phyloP scores from a whole-genome alignment of 2,329 filamentous ascomycete species.

The Claviceps sp. region DNA sequence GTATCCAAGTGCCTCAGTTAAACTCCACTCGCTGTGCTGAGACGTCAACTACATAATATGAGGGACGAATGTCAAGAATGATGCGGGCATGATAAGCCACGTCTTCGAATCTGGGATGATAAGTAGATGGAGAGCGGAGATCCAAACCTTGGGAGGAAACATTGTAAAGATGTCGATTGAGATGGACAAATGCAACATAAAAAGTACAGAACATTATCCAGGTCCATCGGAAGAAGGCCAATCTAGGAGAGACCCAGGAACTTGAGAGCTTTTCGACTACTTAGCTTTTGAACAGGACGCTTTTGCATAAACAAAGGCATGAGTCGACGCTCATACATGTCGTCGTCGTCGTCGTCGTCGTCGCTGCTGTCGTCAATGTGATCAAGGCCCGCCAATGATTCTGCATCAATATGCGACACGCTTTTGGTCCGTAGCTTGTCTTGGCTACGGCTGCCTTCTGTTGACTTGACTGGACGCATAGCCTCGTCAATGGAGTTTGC shows the following conservation, averaged over 20 bases:
- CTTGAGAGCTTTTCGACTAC: constrained; percentile 38
- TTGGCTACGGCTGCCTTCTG: constrained; percentile 16
- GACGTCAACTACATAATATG: too few relatives aligned
- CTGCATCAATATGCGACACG: constrained; percentile 12
- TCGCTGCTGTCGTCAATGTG: constrained; percentile 27
- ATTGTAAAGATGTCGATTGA: too few relatives aligned
- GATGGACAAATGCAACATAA: too few relatives aligned
- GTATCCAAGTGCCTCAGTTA: too few relatives aligned
- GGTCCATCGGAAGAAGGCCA: neutral
- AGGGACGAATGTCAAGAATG: too few relatives aligned
- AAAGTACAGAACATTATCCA: too few relatives aligned
- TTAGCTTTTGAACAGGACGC: constrained; percentile 22
- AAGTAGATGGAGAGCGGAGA: too few relatives aligned
- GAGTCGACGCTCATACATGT: constrained; percentile 35
- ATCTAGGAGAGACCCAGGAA: constrained; percentile 34
- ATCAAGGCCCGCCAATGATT: constrained; percentile 23
- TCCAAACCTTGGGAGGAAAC: too few relatives aligned
- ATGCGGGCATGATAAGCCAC: too few relatives aligned
- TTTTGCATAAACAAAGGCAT: constrained; percentile 36
- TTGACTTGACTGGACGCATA: constrained; percentile 16
- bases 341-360: constrained; percentile 11
- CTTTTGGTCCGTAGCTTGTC: constrained; percentile 14
- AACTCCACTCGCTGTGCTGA: too few relatives aligned
- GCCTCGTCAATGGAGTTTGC: constrained; percentile 10
- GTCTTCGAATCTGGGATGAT: too few relatives aligned